Percentiles rank a stretch among this genome's conserved stretches.
phyloP scores from a whole-genome alignment of 257 asterid species.

The Leonotis leonurus region DNA sequence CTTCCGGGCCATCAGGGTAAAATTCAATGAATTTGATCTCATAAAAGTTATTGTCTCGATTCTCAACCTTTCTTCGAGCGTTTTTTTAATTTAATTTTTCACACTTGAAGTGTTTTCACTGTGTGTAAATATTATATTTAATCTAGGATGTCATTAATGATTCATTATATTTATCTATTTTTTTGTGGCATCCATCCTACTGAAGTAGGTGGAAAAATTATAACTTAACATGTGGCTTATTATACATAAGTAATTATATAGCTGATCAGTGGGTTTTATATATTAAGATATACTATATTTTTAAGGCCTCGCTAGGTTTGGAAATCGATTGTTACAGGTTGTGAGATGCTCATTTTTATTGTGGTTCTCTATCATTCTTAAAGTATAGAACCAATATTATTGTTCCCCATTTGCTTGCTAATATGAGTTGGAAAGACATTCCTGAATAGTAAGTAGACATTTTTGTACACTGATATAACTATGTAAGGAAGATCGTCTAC shows the following conservation, averaged over 20 bases:
- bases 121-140: no score
- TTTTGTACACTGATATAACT: background rate
- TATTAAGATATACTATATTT: background rate
- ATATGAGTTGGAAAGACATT: background rate
- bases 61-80: no score
- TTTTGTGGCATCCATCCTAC: no score
- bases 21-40: constrained; percentile 17
- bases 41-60: background rate
- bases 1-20: constrained; percentile 72
- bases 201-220: background rate
- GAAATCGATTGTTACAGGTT: background rate
- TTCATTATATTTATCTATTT: background rate
- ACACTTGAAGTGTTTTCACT: no score
- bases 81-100: no score
- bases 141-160: no score
- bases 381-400: background rate
- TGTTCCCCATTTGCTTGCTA: background rate
- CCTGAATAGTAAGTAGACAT: background rate
- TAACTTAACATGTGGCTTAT: no score
- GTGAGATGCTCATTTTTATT: background rate
- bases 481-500: background rate
- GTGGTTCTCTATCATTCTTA: background rate
- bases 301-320: background rate
- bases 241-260: background rate
- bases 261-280: background rate